Conservation (phyloP, 208 protist genomes). For the Trypanosoma melophagium region DNA sequence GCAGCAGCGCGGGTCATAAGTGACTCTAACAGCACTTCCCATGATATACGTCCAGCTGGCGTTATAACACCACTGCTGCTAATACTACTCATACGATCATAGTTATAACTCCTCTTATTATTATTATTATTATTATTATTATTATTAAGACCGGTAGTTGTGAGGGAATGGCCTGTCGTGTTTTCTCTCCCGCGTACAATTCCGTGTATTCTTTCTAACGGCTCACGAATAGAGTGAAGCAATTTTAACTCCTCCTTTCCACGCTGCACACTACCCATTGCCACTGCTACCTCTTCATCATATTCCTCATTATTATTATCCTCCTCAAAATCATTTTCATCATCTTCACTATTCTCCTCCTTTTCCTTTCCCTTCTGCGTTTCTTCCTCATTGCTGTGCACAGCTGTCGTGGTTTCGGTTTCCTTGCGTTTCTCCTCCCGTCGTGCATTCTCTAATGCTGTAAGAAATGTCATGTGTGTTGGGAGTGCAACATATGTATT, state of each 20-base stretch:
- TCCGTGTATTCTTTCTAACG: not conserved
- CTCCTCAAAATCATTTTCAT: not conserved
- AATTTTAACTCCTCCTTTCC: constrained; percentile 17
- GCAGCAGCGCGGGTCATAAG: constrained; percentile 17
- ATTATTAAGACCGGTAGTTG: not conserved
- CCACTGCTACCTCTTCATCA: not conserved
- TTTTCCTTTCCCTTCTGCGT: not conserved
- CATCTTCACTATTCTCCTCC: constrained; percentile 18
- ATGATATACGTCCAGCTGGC: not conserved
- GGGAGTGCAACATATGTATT: constrained; percentile 7
- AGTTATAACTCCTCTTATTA: not conserved
- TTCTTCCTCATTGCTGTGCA: not conserved
- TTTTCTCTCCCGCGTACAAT: not conserved
- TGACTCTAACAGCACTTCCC: constrained; percentile 27
- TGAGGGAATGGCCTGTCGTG: not conserved
- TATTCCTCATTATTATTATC: not conserved
- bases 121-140: not conserved
- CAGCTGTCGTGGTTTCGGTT: not conserved
- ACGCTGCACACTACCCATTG: not conserved
- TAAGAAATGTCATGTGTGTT: constrained; percentile 17
- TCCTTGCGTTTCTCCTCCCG: too few species aligned
- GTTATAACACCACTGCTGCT: too few species aligned
- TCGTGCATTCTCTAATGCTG: not conserved
- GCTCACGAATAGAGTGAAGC: constrained; percentile 22
- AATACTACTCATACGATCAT: too few species aligned